phyloP scores from a whole-genome alignment of 129 eudicot species.

The Chrysanthemum lavandulifolium region DNA sequence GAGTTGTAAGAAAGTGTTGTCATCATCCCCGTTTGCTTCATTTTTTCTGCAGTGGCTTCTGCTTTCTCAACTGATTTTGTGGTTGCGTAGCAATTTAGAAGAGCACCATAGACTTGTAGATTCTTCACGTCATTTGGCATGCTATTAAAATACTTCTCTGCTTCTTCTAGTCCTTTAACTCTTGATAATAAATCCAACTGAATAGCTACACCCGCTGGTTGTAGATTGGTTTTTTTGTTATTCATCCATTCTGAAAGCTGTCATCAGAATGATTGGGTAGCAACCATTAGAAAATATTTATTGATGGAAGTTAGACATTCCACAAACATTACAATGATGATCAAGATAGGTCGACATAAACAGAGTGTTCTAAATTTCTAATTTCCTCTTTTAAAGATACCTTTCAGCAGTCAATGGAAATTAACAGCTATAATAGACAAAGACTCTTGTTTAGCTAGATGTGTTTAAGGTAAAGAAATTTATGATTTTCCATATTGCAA shows the following conservation, averaged over 20 bases:
- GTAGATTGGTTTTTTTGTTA: slow-evolving; percentile 25
- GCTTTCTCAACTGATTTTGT: slow-evolving; percentile 49
- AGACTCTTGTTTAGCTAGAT: slow-evolving; percentile 10
- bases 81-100: slow-evolving; percentile 45
- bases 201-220: slow-evolving; percentile 38
- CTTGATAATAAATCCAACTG: slow-evolving; percentile 42
- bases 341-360: not conserved
- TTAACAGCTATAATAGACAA: not conserved
- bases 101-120: slow-evolving; percentile 41
- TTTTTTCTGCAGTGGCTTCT: slow-evolving; percentile 41
- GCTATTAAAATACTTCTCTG: slow-evolving; percentile 49
- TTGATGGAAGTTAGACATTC: not conserved
- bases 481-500: not conserved
- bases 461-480: not conserved
- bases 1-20: slow-evolving; percentile 44
- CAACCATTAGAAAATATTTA: not conserved
- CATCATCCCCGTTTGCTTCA: slow-evolving; percentile 36
- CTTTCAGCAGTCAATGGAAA: not conserved
- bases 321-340: not conserved
- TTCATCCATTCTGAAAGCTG: slow-evolving; percentile 78
- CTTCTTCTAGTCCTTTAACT: slow-evolving; percentile 52
- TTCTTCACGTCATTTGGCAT: slow-evolving; percentile 37
- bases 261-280: not conserved
- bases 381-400: not conserved
- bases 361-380: too few relatives aligned